Evolutionary conservation across 106 monocot genomes (phyloP).

Genomic region (Acanthochlamys bracteata): DNA sequence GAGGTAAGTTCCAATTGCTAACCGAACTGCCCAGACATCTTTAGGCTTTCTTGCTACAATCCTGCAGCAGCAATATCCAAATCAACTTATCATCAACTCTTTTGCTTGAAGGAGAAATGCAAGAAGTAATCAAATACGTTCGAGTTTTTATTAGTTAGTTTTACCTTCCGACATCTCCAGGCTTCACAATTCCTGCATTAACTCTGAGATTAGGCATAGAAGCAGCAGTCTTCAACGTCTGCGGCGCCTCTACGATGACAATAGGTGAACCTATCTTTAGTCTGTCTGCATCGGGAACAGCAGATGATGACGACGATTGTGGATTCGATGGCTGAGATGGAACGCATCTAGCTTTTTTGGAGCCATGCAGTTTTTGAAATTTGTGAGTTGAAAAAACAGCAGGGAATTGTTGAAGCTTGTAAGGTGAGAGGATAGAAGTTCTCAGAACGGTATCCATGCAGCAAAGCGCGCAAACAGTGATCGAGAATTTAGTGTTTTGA

Average conservation of each 20-base stretch:
- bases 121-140: background rate
- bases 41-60: conserved; percentile 73
- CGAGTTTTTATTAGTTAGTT: too few relatives aligned
- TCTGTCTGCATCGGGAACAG: background rate
- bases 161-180: conserved; percentile 84
- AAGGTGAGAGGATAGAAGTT: too few relatives aligned
- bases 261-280: conserved; percentile 68
- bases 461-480: too few relatives aligned
- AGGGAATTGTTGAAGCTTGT: too few relatives aligned
- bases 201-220: conserved; percentile 53
- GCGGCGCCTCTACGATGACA: conserved; percentile 61
- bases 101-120: background rate
- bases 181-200: conserved; percentile 58
- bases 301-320: background rate
- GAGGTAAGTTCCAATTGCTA: conserved; percentile 45
- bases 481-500: too few relatives aligned
- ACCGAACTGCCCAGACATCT: conserved; percentile 70
- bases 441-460: too few relatives aligned
- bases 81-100: background rate
- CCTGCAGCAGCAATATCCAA: conserved; percentile 26
- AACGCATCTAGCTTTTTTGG: too few relatives aligned
- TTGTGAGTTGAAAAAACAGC: too few relatives aligned
- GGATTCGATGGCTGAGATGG: background rate
- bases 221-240: conserved; percentile 57
- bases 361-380: too few relatives aligned